Evolutionary conservation across 768 basidiomycete species (phyloP).

Genomic region (Amanita fuliginea): DNA sequence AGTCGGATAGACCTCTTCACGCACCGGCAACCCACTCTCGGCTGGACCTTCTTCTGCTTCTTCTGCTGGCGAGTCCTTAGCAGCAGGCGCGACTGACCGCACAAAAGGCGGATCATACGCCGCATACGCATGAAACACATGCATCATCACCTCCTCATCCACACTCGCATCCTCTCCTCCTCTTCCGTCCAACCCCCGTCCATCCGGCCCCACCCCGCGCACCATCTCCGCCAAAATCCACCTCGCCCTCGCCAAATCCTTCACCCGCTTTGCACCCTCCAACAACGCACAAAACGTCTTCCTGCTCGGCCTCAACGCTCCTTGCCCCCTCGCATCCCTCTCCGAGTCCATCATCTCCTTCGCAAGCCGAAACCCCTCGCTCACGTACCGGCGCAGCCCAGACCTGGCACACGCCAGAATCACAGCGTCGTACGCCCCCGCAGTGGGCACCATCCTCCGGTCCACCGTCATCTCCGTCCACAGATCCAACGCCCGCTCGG

Average conservation of each 20-base stretch:
- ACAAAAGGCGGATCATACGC: conserved; percentile 65
- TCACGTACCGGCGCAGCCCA: conserved; percentile 51
- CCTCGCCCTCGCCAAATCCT: conserved; percentile 71
- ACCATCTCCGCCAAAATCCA: conserved; percentile 91
- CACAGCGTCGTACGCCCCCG: conserved; percentile 66
- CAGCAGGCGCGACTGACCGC: conserved; percentile 34
- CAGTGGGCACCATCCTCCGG: conserved; percentile 47
- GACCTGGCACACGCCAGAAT: conserved; percentile 73
- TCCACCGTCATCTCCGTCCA: conserved; percentile 89
- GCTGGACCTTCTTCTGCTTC: not conserved
- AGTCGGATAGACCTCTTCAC: conserved; percentile 13
- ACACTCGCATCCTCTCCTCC: conserved; percentile 23
- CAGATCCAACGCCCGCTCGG: conserved; percentile 86
- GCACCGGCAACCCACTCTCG: not conserved
- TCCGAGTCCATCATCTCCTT: conserved; percentile 79
- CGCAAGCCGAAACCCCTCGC: conserved; percentile 76
- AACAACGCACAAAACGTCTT: conserved; percentile 76
- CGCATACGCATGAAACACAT: conserved; percentile 83
- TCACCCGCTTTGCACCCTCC: conserved; percentile 79
- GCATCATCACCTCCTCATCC: conserved; percentile 66
- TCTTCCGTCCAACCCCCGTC: conserved; percentile 8
- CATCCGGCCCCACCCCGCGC: conserved; percentile 17
- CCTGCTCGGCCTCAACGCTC: conserved; percentile 47
- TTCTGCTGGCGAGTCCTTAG: conserved; percentile 12
- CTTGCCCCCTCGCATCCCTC: conserved; percentile 50